Evolutionary conservation across 176 grass and related monocot species (phyloP).

Genomic region (Carex pumila): DNA sequence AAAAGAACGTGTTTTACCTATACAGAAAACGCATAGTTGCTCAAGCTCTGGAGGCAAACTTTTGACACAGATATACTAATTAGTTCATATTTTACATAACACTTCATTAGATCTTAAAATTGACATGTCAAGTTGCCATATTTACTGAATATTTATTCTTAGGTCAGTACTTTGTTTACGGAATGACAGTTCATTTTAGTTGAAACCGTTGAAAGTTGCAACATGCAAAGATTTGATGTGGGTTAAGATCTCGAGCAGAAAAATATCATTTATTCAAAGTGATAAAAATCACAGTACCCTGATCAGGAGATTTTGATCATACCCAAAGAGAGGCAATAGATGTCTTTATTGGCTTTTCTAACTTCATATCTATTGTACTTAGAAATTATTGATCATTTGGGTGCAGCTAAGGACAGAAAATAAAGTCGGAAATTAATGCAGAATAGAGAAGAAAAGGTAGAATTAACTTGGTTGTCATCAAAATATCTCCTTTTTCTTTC

Average conservation of each 20-base stretch:
- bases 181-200: background rate
- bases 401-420: background rate
- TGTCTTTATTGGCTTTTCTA: background rate
- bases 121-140: background rate
- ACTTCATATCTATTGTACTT: background rate
- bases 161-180: background rate
- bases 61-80: background rate
- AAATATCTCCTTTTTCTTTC: background rate
- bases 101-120: background rate
- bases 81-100: background rate
- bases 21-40: background rate
- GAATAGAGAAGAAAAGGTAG: background rate
- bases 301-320: background rate
- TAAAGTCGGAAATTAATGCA: background rate
- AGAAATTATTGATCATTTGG: background rate
- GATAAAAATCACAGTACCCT: background rate
- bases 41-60: background rate
- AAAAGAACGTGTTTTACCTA: background rate
- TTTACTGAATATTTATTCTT: background rate
- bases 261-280: background rate
- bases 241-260: background rate
- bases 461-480: background rate
- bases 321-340: background rate
- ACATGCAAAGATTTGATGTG: background rate
- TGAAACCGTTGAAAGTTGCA: background rate